Base-by-base conservation (phyloP, 2,329 filamentous ascomycete species). In the Aspergillus sp. region DNA sequence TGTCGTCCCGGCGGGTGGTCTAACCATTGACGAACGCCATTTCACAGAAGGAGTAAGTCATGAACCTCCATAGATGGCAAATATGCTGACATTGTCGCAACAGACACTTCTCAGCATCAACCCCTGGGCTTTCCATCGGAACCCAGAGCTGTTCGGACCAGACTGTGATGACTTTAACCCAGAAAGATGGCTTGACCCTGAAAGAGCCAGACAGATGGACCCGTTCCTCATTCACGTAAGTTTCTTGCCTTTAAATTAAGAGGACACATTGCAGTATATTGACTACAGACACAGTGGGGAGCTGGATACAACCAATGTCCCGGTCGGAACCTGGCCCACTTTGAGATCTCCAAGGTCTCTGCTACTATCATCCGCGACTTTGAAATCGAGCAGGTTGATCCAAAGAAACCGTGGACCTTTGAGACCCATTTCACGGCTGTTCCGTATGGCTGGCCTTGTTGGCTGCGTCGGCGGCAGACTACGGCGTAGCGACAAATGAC, bases 241-340 rank as follows among this genome's bases (percentile, higher is more conserved):
- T 53, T 8, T 8, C 0, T 28, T 8, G 6, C 25, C 25, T 28
- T 28, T 2, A 28, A 0, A 8, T 0, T 3, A 7, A 28, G 7
- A 28, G 25, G 3, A 17, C 15, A 6, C 21, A 12, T 4, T 32
- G 19, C 12, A 21, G 15, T 6, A 10, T 6, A 19, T 8, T 55
- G 38, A 38, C 7, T 8, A 28, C 8, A 15, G 5, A 15, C n/a
- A 13, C 28, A 70, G 60, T 79, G 75, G 62, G 75, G 75, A 21
- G 72, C 72, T 5, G 75, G 78, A 7, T 77, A 77, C 43, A 72
- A 70, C 23, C 65, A 68, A 45, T 79, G 75, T 51, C 71, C 72
- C 17, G 76, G 76, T 0, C 70, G 70, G 17, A 71, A 77, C 43
- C 66, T 78, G 5, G 75, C 74, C 8, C 69, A 72, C 47, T 62